These are phyloP conservation scores for Carallia brachiata DNA, from an alignment of 345 rosid species.

Conservation along the genomic window DNA sequence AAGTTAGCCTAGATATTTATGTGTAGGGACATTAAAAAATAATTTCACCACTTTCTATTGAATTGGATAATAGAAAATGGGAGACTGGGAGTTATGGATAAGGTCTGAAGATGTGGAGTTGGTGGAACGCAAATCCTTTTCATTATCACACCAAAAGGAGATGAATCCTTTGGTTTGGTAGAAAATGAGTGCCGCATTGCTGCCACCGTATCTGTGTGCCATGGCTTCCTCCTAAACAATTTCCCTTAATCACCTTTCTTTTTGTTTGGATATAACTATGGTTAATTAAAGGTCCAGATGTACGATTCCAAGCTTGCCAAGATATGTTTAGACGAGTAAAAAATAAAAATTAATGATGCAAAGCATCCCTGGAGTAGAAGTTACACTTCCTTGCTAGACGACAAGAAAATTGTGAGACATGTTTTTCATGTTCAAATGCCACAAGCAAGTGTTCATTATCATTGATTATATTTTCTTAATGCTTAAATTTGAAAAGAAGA, in stretches of 20 bases:
- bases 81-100: conserved; percentile 29
- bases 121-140: conserved; percentile 43
- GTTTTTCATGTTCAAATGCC: background rate
- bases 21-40: conserved; percentile 6
- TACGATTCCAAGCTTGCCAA: background rate
- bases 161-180: conserved; percentile 29
- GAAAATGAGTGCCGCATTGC: conserved; percentile 35
- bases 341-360: background rate
- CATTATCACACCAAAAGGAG: conserved; percentile 30
- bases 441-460: background rate
- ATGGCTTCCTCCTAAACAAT: background rate
- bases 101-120: conserved; percentile 42
- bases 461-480: no score
- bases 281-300: background rate
- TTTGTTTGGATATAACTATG: background rate
- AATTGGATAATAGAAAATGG: background rate
- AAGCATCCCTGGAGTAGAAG: background rate
- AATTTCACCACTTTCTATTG: background rate
- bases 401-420: background rate
- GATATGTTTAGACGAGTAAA: background rate
- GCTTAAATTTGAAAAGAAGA: no score
- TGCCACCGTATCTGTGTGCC: background rate
- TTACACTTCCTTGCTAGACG: background rate
- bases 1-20: conserved; percentile 22
- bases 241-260: background rate